A percentile compares a stretch with the other conserved stretches of the same genome.
phyloP scores from a whole-genome alignment of 2,329 filamentous ascomycete genomes.

The Thielaviopsis populi region DNA sequence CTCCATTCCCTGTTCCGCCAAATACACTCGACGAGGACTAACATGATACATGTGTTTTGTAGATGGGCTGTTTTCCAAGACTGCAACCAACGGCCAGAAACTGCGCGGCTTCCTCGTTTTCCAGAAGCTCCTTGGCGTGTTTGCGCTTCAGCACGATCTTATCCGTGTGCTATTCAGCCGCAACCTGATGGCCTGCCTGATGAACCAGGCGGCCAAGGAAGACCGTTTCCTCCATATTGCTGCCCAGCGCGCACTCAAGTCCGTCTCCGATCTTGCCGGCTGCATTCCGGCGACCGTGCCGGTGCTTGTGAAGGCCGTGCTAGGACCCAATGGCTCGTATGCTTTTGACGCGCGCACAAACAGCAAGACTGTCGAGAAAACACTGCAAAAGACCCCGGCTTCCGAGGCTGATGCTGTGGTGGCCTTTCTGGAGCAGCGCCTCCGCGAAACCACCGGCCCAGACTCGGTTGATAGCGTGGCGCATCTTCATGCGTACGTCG shows the following conservation, averaged over 20 bases:
- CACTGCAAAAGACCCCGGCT: constrained; percentile 46
- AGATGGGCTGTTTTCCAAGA: constrained; percentile 73
- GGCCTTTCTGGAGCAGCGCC: constrained; percentile 32
- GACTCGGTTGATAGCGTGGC: constrained; percentile 12
- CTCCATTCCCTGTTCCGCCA: neutral
- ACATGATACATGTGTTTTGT: neutral
- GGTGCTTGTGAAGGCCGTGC: constrained; percentile 49
- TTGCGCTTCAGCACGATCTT: constrained; percentile 32
- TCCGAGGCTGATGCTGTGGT: constrained; percentile 41
- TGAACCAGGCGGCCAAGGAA: constrained; percentile 65
- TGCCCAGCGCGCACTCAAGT: constrained; percentile 59
- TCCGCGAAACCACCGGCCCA: constrained; percentile 19
- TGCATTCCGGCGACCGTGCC: constrained; percentile 43
- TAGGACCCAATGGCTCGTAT: constrained; percentile 53
- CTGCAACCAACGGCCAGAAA: constrained; percentile 75
- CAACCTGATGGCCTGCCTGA: constrained; percentile 66
- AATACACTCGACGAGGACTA: neutral
- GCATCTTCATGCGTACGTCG: constrained; percentile 34
- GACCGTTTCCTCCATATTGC: constrained; percentile 69
- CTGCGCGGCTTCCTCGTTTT: constrained; percentile 85
- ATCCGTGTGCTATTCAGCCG: constrained; percentile 57
- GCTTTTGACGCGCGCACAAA: constrained; percentile 80
- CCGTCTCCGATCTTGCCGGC: constrained; percentile 50
- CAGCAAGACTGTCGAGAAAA: constrained; percentile 66
- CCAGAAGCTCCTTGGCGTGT: constrained; percentile 50